Conservation (phyloP, 78 protist species). For the slime mould (Dictyostelium discoideum) region DNA sequence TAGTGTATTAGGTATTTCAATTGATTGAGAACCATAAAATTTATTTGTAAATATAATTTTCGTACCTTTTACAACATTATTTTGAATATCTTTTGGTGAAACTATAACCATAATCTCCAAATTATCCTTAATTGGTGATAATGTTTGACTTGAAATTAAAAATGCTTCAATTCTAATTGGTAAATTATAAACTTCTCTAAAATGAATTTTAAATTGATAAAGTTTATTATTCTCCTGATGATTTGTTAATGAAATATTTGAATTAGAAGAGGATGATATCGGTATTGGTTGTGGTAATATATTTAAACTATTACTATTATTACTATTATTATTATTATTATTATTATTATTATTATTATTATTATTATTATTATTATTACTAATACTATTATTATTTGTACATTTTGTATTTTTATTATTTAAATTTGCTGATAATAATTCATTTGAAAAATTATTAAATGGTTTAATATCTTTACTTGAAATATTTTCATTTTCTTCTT, state of each 20-base stretch:
- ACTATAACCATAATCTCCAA: not conserved
- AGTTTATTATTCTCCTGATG: not conserved
- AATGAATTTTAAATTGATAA: not conserved
- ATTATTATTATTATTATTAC: no score
- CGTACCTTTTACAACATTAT: not conserved
- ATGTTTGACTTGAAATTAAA: not conserved
- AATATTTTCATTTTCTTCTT: not conserved
- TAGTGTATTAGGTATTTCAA: not conserved
- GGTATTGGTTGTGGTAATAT: not conserved
- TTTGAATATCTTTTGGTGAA: not conserved
- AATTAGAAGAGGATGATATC: not conserved
- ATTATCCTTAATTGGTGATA: not conserved
- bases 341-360: no score
- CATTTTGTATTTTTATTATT: not conserved
- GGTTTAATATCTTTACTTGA: not conserved
- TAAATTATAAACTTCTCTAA: constrained; percentile 7
- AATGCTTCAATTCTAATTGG: not conserved
- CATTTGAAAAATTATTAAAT: not conserved
- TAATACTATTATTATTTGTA: no score
- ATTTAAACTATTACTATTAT: not conserved
- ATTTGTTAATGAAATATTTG: not conserved
- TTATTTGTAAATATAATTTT: not conserved
- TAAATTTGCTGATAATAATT: not conserved
- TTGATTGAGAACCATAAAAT: not conserved
- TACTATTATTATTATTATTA: no score